These are phyloP conservation scores for Diaporthe helianthi DNA, from an alignment of 2,329 filamentous ascomycete species.

Conservation along the genomic window DNA sequence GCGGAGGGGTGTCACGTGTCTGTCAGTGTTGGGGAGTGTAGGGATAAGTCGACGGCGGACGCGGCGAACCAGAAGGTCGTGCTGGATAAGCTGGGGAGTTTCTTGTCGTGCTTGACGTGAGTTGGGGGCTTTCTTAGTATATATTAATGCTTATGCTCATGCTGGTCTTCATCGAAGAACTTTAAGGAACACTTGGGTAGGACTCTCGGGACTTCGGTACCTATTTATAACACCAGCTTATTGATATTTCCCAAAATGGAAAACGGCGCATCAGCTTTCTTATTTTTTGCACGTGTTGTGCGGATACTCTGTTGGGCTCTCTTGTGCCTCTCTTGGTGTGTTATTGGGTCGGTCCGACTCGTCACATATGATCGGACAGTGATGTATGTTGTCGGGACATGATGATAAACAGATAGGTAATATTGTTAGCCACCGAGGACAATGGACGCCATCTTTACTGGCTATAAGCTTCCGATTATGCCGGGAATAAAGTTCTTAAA, in stretches of 20 bases:
- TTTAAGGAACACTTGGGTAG: neutral
- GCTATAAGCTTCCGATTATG: neutral
- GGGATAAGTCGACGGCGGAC: conserved; percentile 65
- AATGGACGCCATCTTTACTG: neutral
- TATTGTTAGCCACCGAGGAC: neutral
- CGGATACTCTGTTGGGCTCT: neutral
- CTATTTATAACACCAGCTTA: neutral
- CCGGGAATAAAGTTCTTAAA: neutral
- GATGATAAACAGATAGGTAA: neutral
- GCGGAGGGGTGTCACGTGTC: conserved; percentile 65
- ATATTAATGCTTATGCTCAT: no score
- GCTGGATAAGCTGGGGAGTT: conserved; percentile 53
- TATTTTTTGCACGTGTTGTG: neutral
- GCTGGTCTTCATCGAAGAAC: neutral
- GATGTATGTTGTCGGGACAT: neutral
- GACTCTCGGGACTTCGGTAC: neutral
- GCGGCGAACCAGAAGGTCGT: conserved; percentile 59
- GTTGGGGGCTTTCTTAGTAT: neutral
- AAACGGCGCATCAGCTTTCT: neutral
- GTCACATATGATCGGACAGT: neutral
- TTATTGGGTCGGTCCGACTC: neutral
- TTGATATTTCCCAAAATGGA: neutral
- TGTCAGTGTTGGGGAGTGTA: conserved; percentile 67
- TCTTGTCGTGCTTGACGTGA: conserved; percentile 32
- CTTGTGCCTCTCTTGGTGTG: neutral